These are phyloP conservation scores for Mycosphaerella sp. DNA, from an alignment of 2,329 filamentous ascomycete genomes.

Conservation along the genomic window DNA sequence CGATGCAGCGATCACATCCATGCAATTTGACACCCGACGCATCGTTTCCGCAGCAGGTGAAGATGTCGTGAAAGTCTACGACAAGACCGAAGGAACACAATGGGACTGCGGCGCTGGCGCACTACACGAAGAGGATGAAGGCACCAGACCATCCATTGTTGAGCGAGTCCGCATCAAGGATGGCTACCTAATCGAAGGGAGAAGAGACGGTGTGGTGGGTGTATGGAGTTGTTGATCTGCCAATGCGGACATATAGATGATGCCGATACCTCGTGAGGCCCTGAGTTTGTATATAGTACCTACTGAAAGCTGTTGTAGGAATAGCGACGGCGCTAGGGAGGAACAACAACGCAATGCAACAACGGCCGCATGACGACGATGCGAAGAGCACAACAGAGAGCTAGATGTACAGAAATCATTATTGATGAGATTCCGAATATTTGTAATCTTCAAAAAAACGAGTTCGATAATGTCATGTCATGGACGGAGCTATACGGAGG, in stretches of 20 bases:
- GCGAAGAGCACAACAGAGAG: too few species aligned
- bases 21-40: constrained; percentile 91
- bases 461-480: too few species aligned
- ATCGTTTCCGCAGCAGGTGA: constrained; percentile 90
- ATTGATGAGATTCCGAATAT: too few species aligned
- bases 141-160: constrained; percentile 45
- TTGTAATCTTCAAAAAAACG: too few species aligned
- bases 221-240: constrained; percentile 70
- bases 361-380: too few species aligned
- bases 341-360: background rate
- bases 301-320: background rate
- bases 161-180: constrained; percentile 88
- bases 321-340: background rate
- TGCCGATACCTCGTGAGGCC: background rate
- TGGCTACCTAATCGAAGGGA: constrained; percentile 86
- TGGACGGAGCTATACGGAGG: too few species aligned
- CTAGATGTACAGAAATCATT: too few species aligned
- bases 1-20: constrained; percentile 82
- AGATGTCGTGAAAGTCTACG: constrained; percentile 94
- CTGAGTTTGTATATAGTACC: background rate
- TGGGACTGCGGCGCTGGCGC: constrained; percentile 92
- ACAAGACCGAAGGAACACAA: constrained; percentile 90
- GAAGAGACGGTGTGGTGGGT: constrained; percentile 79
- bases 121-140: constrained; percentile 54
- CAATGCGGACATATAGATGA: too few species aligned